Conservation (phyloP, 768 basidiomycete genomes). For the Leucocoprinus leucothites region DNA sequence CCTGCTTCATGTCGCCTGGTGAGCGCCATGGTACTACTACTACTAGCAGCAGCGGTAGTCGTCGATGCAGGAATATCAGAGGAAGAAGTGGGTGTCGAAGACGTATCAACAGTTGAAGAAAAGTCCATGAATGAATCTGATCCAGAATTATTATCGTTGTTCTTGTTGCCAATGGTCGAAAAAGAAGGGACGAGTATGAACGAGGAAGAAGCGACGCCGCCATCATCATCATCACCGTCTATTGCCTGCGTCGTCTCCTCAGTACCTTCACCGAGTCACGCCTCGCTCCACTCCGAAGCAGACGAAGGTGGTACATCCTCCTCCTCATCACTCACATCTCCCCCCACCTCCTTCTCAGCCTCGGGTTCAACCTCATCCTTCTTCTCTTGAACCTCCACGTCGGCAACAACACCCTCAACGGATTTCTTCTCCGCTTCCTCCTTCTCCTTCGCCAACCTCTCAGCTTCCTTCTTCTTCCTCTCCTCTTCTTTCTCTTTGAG, state of each 20-base stretch:
- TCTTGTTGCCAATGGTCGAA: neutral
- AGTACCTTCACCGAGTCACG: conserved; percentile 9
- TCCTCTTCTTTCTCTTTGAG: conserved; percentile 43
- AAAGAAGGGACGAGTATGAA: neutral
- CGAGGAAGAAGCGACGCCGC: neutral
- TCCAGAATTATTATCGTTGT: too few relatives aligned
- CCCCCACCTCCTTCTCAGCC: neutral
- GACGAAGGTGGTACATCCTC: conserved; percentile 9
- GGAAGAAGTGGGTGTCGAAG: neutral
- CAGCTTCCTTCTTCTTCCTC: conserved; percentile 25
- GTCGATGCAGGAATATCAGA: neutral
- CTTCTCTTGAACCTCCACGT: conserved; percentile 18
- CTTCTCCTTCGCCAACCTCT: conserved; percentile 23
- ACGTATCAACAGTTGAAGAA: neutral
- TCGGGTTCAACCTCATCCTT: conserved; percentile 17
- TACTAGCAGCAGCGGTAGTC: too few relatives aligned
- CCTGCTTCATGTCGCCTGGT: conserved; percentile 11
- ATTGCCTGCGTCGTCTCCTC: neutral
- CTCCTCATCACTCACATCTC: conserved; percentile 33
- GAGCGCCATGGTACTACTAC: conserved; percentile 1
- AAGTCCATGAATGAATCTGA: too few relatives aligned
- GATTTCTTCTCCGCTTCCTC: conserved; percentile 19
- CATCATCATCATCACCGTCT: neutral
- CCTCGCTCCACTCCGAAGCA: conserved; percentile 12
- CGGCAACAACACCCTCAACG: neutral